Evolutionary conservation across 352 stramenopile genomes (phyloP), one percentile per base, ranked within the genome.

Genomic region (Phytophthora cajani): DNA sequence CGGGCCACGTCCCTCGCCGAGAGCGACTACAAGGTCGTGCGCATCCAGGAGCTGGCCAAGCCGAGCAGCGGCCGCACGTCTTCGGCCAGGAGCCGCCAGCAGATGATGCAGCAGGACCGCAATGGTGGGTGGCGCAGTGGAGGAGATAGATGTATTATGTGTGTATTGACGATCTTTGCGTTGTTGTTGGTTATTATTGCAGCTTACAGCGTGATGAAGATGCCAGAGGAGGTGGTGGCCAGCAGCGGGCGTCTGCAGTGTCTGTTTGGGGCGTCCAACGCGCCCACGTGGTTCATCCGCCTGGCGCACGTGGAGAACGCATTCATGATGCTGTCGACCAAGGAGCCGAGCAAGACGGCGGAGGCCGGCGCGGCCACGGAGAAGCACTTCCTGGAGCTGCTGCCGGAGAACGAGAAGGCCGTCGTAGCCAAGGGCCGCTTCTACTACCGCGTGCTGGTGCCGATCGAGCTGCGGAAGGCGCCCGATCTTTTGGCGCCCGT

Each of bases 401-500:
- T 89, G 14, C 83, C 79, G 0, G 69, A 76, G 14, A 51, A 58
- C 1, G 81, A 84, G 27, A 63, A 72, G 42, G 77, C 82, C 17
- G 51, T 87, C 21, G 69, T 84, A 21, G 72, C 78, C 17, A 69
- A 69, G 3, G 84, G 82, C 0, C 75, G 81, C 9, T 87, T 91
- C 51, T 93, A 93, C 67, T 93, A 87, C 62, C 82, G 85, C 38
- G 86, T 93, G 53, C 63, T 95, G 9, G 88, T 95, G 27, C 85
- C 88, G 9, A 89, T 95, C 50, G 85, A 95, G 58, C 68, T 93
- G 23, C 75, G 84, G 2, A 88, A 84, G 32, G 83, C 80, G 7
- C 88, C 88, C 0, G 88, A 95, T 71, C 69, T 92, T n/a, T 62
- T 95, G 17, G 81, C 88, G 17, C 81, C 85, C 0, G 82, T 93